Base-by-base conservation (phyloP, 306 rosid genomes). In the Cucurbita pepo region DNA sequence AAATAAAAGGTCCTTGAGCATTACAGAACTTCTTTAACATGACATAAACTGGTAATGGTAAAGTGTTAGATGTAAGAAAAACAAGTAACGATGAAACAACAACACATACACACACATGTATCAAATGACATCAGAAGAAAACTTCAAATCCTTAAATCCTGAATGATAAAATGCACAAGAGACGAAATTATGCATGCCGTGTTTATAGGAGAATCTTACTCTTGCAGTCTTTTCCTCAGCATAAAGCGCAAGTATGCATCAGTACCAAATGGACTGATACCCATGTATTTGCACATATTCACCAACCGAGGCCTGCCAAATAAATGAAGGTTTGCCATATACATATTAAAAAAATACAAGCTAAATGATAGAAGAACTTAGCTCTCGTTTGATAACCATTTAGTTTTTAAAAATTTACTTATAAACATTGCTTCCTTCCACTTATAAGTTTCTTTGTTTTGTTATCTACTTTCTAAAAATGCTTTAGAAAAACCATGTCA, bases 261-360 rank as follows among this genome's bases (percentile, higher is more conserved):
- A 10, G 96, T 91, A 10, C 96, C 96, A 56, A 79, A 89, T 50
- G 97, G 96, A 81, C 88, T 85, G 69, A 94, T 89, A 56, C 91
- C 97, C 99, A 94, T 94, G 82, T 94, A 94, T 81, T 94, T 94
- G 96, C 97, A 94, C 96, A 94, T 94, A 80, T 83, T 91, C 77
- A 94, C 95, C 83, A 94, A 77, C 30, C 99, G 92, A n/a, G 99
- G 87, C 88, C 99, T 94, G 83, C 56, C 54, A 56, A 80, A 77
- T 40, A 73, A 75, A 69, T 22, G 41, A 19, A 45, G 56, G 72
- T 66, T 19, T 56, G 22, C 19, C 45, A 15, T 36, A 12, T 4
- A 34, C 4, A 67, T 67, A 59, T 13, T 59, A 11, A 30, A 45
- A 66, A 67, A 21, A 45, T 11, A 67, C 19, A 67, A 47, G 56